These are phyloP conservation scores for Penicillium digitatum DNA, from an alignment of 2,329 filamentous ascomycete genomes.

Conservation along the genomic window DNA sequence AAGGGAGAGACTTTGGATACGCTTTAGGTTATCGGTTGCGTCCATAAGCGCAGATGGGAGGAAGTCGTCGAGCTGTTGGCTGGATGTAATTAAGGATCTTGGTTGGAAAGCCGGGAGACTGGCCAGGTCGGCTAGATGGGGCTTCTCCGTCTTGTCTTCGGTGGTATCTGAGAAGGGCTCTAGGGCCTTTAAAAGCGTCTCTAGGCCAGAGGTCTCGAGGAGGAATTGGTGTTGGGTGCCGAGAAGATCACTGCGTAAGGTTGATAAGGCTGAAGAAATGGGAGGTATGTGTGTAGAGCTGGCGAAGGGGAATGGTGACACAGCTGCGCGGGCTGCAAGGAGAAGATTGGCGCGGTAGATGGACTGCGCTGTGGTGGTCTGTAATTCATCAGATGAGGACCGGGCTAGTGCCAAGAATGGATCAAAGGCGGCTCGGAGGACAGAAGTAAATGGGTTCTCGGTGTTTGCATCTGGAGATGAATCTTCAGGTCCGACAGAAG, in stretches of 20 bases:
- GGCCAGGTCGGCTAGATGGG: slow-evolving; percentile 54
- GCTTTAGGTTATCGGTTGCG: slow-evolving; percentile 73
- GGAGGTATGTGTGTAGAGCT: slow-evolving; percentile 54
- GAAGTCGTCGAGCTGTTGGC: slow-evolving; percentile 81
- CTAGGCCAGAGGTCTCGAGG: slow-evolving; percentile 68
- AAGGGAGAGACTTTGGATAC: slow-evolving; percentile 67
- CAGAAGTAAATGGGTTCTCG: slow-evolving; percentile 67
- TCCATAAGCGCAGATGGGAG: slow-evolving; percentile 91
- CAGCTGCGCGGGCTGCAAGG: slow-evolving; percentile 38
- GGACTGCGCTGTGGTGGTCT: slow-evolving; percentile 43
- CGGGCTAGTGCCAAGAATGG: slow-evolving; percentile 69
- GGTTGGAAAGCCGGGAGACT: slow-evolving; percentile 57
- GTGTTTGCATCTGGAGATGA: slow-evolving; percentile 51
- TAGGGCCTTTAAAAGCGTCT: slow-evolving; percentile 59
- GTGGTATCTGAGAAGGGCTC: slow-evolving; percentile 35
- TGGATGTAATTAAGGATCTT: slow-evolving; percentile 59
- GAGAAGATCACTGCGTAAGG: slow-evolving; percentile 51
- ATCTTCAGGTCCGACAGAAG: slow-evolving; percentile 57
- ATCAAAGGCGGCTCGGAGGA: slow-evolving; percentile 75
- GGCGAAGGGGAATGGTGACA: slow-evolving; percentile 56
- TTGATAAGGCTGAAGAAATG: slow-evolving; percentile 52
- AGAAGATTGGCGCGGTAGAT: slow-evolving; percentile 49
- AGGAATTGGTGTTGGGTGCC: slow-evolving; percentile 70
- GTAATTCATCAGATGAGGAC: slow-evolving; percentile 49
- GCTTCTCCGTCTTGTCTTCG: slow-evolving; percentile 17